phyloP scores from a whole-genome alignment of 306 rosid genomes.

The Nissolia schottii region DNA sequence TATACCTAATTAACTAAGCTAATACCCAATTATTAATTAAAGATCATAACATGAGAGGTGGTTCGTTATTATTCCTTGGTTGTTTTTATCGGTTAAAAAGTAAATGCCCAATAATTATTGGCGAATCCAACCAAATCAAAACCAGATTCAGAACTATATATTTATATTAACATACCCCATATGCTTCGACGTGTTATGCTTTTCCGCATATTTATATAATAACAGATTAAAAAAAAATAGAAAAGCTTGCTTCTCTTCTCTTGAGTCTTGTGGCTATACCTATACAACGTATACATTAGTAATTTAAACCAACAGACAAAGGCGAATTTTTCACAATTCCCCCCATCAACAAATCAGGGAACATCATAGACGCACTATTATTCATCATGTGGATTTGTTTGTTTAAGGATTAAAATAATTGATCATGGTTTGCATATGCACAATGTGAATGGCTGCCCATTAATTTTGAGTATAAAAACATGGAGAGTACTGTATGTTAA shows the following conservation, averaged over 20 bases:
- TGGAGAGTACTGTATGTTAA: not conserved
- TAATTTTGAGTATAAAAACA: not conserved
- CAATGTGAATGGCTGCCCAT: not conserved
- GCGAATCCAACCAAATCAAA: not conserved
- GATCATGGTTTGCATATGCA: not conserved
- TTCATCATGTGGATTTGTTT: not conserved
- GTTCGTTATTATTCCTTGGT: not conserved
- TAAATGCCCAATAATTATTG: not conserved
- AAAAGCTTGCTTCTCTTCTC: not conserved
- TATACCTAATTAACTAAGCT: too few relatives aligned
- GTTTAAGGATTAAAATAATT: conserved; percentile 4
- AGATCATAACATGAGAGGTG: not conserved
- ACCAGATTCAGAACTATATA: not conserved
- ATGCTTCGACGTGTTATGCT: not conserved
- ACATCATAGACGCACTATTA: not conserved
- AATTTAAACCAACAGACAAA: not conserved
- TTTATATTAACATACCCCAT: not conserved
- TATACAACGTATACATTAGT: too few relatives aligned
- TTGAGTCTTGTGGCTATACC: not conserved
- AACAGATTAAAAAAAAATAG: too few relatives aligned
- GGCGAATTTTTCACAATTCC: not conserved
- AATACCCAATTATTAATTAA: too few relatives aligned
- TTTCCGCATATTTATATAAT: too few relatives aligned
- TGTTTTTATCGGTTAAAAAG: not conserved
- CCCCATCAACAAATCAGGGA: not conserved